Percentiles rank a stretch among this genome's conserved stretches.
These are phyloP conservation scores for Aureobasidium leucospermi DNA, from an alignment of 2,329 filamentous ascomycete genomes.

Conservation along the genomic window DNA sequence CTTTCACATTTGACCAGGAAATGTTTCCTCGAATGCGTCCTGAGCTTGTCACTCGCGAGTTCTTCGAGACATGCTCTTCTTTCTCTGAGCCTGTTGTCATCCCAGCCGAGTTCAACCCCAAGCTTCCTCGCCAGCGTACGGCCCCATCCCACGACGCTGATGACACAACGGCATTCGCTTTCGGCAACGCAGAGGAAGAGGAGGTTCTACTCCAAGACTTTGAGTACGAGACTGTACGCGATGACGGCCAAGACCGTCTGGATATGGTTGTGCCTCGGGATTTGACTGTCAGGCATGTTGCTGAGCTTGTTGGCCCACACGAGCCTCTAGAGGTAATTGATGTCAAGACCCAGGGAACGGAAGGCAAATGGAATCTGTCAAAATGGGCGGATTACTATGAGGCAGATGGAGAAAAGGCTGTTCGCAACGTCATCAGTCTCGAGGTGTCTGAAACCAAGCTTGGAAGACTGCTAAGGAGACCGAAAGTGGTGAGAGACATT, in stretches of 20 bases:
- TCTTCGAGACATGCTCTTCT: conserved; percentile 55
- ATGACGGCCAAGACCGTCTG: conserved; percentile 57
- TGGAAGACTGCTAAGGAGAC: conserved; percentile 54
- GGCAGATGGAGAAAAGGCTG: conserved; percentile 52
- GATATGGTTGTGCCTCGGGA: conserved; percentile 62
- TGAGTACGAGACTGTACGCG: conserved; percentile 42
- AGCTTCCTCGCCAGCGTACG: conserved; percentile 20
- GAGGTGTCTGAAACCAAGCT: conserved; percentile 59
- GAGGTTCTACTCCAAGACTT: conserved; percentile 31
- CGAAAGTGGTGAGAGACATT: conserved; percentile 58
- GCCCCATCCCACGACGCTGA: conserved; percentile 2
- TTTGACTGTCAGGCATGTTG: conserved; percentile 56
- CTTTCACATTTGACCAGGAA: conserved; percentile 53
- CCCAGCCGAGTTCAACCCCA: conserved; percentile 53
- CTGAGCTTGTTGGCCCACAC: conserved; percentile 56
- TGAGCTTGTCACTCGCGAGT: conserved; percentile 55
- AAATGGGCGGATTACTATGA: conserved; percentile 64
- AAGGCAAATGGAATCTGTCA: conserved; percentile 58
- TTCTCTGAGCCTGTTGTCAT: conserved; percentile 62
- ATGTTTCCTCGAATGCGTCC: conserved; percentile 57
- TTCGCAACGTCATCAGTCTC: conserved; percentile 62
- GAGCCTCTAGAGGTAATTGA: conserved; percentile 61
- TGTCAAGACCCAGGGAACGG: conserved; percentile 61
- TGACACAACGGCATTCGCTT: conserved; percentile 23
- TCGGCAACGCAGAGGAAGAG: conserved; percentile 10